These are phyloP conservation scores for Hypoxylon sp. DNA, from an alignment of 2,329 filamentous ascomycete species.

Conservation along the genomic window DNA sequence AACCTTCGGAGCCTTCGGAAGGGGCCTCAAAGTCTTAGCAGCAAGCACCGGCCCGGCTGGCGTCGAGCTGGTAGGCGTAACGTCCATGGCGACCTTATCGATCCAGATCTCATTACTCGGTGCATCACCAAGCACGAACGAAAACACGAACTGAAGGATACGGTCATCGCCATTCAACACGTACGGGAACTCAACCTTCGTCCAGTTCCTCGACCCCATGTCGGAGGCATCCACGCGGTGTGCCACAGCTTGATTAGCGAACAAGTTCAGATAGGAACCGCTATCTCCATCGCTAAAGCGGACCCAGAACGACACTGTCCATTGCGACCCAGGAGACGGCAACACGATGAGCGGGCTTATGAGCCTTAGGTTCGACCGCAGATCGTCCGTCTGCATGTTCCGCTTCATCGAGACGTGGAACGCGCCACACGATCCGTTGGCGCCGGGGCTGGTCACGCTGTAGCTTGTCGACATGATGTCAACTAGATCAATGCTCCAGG, in stretches of 20 bases:
- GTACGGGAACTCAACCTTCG: constrained; percentile 65
- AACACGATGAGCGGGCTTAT: constrained; percentile 41
- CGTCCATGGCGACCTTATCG: constrained; percentile 44
- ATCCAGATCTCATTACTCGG: constrained; percentile 44
- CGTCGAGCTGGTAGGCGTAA: constrained; percentile 22
- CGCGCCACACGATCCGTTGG: constrained; percentile 46
- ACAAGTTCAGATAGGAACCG: constrained; percentile 54
- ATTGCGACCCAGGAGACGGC: constrained; percentile 21
- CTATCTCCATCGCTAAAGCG: constrained; percentile 51
- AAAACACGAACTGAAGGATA: constrained; percentile 47
- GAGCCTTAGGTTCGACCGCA: constrained; percentile 47
- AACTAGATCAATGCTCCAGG: constrained; percentile 50
- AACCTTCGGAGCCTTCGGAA: background rate
- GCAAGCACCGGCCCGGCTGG: constrained; percentile 17
- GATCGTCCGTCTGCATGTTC: constrained; percentile 46
- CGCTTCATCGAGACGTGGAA: constrained; percentile 47
- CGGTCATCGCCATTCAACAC: constrained; percentile 46
- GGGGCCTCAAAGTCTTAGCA: constrained; percentile 4
- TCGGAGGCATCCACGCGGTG: constrained; percentile 61
- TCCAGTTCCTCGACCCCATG: constrained; percentile 55
- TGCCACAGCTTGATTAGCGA: constrained; percentile 61
- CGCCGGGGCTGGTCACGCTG: constrained; percentile 36
- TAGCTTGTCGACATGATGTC: constrained; percentile 50
- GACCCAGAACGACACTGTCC: constrained; percentile 46
- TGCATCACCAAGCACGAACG: constrained; percentile 41